These are phyloP conservation scores for Phytophthora sansomeana DNA, from an alignment of 352 stramenopile species.

Conservation along the genomic window DNA sequence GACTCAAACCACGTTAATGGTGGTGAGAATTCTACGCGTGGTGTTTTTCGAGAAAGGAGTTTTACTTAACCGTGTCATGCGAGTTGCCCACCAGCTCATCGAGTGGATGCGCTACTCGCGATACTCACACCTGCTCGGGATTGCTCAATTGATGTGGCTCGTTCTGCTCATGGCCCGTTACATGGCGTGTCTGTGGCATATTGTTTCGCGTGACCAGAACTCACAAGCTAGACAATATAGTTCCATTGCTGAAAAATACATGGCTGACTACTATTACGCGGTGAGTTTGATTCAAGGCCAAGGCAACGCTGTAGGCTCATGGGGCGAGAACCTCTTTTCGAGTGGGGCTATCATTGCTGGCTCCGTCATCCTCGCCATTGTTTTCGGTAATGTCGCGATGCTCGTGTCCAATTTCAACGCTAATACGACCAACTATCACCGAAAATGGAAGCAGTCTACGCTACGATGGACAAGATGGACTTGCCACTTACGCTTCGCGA, in stretches of 20 bases:
- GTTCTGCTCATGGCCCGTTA: slow-evolving; percentile 52
- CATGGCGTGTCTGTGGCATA: slow-evolving; percentile 50
- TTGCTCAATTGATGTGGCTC: slow-evolving; percentile 38
- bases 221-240: too few species aligned
- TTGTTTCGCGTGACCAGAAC: background rate
- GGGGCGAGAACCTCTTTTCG: slow-evolving; percentile 1
- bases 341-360: background rate
- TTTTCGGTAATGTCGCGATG: background rate
- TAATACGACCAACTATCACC: background rate
- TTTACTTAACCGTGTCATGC: slow-evolving; percentile 27
- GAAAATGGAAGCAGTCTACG: background rate
- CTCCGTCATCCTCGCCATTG: background rate
- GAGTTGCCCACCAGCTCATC: slow-evolving; percentile 32
- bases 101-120: slow-evolving; percentile 37
- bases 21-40: slow-evolving; percentile 17
- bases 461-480: slow-evolving; percentile 6
- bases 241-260: slow-evolving; percentile 23
- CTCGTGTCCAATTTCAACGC: slow-evolving; percentile 3
- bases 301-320: slow-evolving; percentile 16
- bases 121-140: slow-evolving; percentile 37
- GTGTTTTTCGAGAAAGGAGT: slow-evolving; percentile 18
- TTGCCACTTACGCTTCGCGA: background rate
- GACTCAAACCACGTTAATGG: slow-evolving; percentile 15
- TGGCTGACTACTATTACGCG: slow-evolving; percentile 43
- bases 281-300: slow-evolving; percentile 41